Conservation (phyloP, 768 basidiomycete species). For the Pleurotus sapidus region DNA sequence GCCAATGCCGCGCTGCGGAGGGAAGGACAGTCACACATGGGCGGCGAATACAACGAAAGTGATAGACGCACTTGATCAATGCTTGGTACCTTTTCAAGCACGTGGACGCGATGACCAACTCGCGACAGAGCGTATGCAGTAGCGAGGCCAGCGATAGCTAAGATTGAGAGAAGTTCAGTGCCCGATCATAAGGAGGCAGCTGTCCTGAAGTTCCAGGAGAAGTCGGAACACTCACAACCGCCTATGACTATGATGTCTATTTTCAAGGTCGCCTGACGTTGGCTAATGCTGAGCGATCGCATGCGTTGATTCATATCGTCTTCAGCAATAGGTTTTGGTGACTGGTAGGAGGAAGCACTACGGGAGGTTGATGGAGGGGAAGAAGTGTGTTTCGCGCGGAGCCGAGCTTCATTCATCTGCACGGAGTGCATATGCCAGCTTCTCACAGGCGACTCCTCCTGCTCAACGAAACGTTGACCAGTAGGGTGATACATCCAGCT, state of each 20-base stretch:
- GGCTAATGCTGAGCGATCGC: constrained; percentile 11
- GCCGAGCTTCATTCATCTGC: constrained; percentile 4
- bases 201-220: not conserved
- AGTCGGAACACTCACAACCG: constrained; percentile 29
- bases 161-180: not conserved
- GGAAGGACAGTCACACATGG: not conserved
- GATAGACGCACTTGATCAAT: constrained; percentile 26
- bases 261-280: constrained; percentile 22
- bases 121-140: constrained; percentile 45
- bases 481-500: constrained; percentile 7
- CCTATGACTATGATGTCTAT: constrained; percentile 47
- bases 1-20: constrained; percentile 31
- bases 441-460: not conserved
- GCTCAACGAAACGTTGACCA: constrained; percentile 6
- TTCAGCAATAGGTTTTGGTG: not conserved
- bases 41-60: no score
- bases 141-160: constrained; percentile 47
- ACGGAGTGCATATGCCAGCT: constrained; percentile 7
- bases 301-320: constrained; percentile 1
- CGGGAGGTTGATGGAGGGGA: constrained; percentile 2
- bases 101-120: constrained; percentile 47
- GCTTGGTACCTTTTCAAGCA: constrained; percentile 38
- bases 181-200: not conserved
- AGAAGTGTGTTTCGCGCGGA: not conserved
- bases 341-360: not conserved